phyloP scores from a whole-genome alignment of 768 basidiomycete species.

The Dioszegia hungarica region DNA sequence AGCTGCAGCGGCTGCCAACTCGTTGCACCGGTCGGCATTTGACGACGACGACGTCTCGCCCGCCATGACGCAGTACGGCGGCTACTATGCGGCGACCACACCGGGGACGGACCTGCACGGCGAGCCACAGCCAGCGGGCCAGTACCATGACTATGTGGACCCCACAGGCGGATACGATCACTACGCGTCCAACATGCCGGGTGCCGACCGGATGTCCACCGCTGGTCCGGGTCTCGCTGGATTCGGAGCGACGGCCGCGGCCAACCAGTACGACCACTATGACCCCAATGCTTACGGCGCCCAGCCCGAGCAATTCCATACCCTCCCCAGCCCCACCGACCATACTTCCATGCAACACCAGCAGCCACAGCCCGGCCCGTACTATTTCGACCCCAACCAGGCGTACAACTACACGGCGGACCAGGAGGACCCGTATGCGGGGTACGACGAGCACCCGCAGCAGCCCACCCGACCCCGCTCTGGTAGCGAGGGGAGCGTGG shows the following conservation, averaged over 20 bases:
- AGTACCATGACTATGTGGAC: constrained; percentile 44
- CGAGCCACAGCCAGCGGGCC: constrained; percentile 30
- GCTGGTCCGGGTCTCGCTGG: constrained; percentile 35
- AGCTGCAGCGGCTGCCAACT: constrained; percentile 42
- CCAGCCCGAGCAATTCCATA: constrained; percentile 1
- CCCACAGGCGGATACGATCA: constrained; percentile 46
- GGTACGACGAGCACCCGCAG: constrained; percentile 29
- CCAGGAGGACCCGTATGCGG: constrained; percentile 29
- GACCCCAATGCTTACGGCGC: not conserved
- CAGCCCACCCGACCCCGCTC: constrained; percentile 12
- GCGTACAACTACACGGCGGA: constrained; percentile 26
- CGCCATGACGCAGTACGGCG: constrained; percentile 44
- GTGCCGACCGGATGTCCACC: constrained; percentile 28
- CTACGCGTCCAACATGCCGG: constrained; percentile 33
- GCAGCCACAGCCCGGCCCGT: constrained; percentile 12
- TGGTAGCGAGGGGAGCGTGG: constrained; percentile 35
- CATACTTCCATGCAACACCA: not conserved
- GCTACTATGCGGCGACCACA: constrained; percentile 39
- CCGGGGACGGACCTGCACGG: constrained; percentile 29
- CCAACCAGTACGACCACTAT: constrained; percentile 1
- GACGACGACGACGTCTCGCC: constrained; percentile 44
- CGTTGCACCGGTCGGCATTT: constrained; percentile 31
- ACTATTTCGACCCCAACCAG: constrained; percentile 35
- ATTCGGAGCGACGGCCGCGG: constrained; percentile 27
- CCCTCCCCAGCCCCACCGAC: not conserved